These are phyloP conservation scores for Podospora pseudopauciseta DNA, from an alignment of 495 filamentous ascomycete genomes.

Conservation along the genomic window DNA sequence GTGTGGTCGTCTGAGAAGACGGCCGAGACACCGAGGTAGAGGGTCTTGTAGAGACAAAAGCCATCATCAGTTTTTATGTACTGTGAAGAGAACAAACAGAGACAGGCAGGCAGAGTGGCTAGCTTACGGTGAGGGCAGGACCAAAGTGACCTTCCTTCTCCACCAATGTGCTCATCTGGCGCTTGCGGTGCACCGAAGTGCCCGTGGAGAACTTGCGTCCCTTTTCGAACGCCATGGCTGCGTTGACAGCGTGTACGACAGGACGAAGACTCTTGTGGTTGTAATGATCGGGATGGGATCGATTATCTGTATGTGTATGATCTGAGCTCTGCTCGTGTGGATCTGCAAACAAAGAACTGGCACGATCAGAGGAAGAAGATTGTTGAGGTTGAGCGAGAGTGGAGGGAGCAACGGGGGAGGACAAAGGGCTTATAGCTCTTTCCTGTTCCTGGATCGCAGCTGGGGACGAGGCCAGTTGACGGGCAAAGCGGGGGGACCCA, in stretches of 20 bases:
- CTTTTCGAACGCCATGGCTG: constrained; percentile 40
- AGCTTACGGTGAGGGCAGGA: constrained; percentile 43
- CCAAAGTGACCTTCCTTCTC: constrained; percentile 46
- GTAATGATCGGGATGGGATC: constrained; percentile 9
- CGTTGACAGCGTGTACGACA: constrained; percentile 20
- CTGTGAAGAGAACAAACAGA: neutral
- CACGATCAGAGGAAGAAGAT: constrained; percentile 1
- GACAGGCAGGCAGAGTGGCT: neutral
- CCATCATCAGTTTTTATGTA: too few species aligned
- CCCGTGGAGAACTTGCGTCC: constrained; percentile 40
- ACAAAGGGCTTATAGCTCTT: constrained; percentile 3
- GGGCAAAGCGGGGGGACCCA: constrained; percentile 1
- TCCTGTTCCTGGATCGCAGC: constrained; percentile 1
- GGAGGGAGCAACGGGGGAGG: neutral
- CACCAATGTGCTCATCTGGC: constrained; percentile 41
- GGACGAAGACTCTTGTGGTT: constrained; percentile 21
- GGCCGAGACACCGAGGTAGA: constrained; percentile 62
- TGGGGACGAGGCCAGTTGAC: neutral
- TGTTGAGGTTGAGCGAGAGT: constrained; percentile 7
- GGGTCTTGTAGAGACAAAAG: constrained; percentile 41
- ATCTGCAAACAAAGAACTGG: neutral
- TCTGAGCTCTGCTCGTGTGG: neutral
- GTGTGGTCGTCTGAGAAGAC: constrained; percentile 47
- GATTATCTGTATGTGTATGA: constrained; percentile 4
- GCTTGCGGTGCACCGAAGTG: constrained; percentile 44